Evolutionary conservation across 192 early-diverging fungal genomes (phyloP), one percentile per base, ranked within the genome.

Genomic region (Phlyctochytrium bullatum): DNA sequence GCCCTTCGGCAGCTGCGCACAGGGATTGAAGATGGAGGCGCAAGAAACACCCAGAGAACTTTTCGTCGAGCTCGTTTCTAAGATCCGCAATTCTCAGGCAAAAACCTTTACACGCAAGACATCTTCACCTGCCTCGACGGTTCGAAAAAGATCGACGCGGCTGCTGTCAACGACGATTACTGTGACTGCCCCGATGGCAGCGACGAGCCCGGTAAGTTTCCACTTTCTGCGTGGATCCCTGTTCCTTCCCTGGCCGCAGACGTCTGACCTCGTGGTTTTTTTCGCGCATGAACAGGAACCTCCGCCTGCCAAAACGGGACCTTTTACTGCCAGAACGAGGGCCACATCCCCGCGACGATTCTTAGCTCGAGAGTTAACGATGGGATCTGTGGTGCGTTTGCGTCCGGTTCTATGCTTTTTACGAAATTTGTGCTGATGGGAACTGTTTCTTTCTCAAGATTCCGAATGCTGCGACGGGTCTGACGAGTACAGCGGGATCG

Each of bases 401-500:
- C 54, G 24, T 36, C 3, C 30, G 1, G 52, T 50, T 40, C 24
- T 23, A 34, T 16, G 16, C 59, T 16, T 12, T 31, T 53, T 34
- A 14, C 2, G n/a, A 62, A 33, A 32, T 14, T 3, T 17, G 2
- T 33, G 24, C 30, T 30, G 29, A 31, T 47, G 23, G 12, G n/a
- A n/a, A n/a, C n/a, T n/a, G n/a, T n/a, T n/a, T n/a, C n/a, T n/a
- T n/a, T n/a, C n/a, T n/a, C 30, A 33, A 81, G 83, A 96, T 67
- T 83, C 84, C 12, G 87, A 92, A 52, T 98, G 97, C 76, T 99
- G 97, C 75, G 97, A 99, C 69, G 97, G 97, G 4, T 89, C 90
- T 0, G 95, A 97, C 62, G 97, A 97, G 72, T 88, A 84, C 67
- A 72, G 73, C 56, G 83, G 85, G 0, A 16, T 72, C 2, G 76